Percentiles rank a stretch among this genome's conserved stretches.
Evolutionary conservation across 441 rosid genomes (phyloP).

Genomic region (Breynia disticha): DNA sequence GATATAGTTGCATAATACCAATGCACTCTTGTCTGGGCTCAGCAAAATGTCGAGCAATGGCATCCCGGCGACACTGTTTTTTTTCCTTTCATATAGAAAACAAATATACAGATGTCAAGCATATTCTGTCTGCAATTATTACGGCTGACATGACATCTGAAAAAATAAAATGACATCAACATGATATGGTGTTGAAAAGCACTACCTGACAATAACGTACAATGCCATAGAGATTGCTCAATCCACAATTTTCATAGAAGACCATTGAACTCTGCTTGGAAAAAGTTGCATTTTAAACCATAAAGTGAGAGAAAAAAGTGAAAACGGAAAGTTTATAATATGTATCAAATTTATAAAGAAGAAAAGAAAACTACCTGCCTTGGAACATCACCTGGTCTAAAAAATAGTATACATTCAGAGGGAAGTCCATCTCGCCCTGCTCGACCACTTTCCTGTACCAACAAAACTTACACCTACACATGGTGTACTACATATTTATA

Average conservation of each 20-base stretch:
- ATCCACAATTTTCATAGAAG: conserved; percentile 88
- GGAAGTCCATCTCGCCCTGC: conserved; percentile 98
- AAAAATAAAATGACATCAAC: conserved; percentile 2
- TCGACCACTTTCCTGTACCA: conserved; percentile 86
- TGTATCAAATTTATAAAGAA: conserved; percentile 2
- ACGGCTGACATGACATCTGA: not conserved
- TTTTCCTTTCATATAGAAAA: conserved; percentile 38
- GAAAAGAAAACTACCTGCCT: conserved; percentile 59
- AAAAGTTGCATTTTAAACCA: conserved; percentile 12
- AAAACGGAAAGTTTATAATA: too few relatives aligned
- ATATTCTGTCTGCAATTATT: not conserved
- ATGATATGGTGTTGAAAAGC: not conserved
- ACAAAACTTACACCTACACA: too few relatives aligned
- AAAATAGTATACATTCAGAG: conserved; percentile 84
- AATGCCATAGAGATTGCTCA: conserved; percentile 87
- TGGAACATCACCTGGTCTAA: conserved; percentile 84
- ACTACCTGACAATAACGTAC: conserved; percentile 90
- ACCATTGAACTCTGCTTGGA: conserved; percentile 89
- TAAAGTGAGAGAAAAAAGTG: not conserved
- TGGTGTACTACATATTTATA: conserved; percentile 12
- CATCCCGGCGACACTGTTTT: conserved; percentile 77
- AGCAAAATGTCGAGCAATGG: conserved; percentile 76
- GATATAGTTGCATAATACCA: conserved; percentile 35
- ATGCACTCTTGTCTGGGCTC: conserved; percentile 87
- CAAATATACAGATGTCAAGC: conserved; percentile 3